A percentile compares a stretch with the other conserved stretches of the same genome.
Evolutionary conservation across 345 rosid species (phyloP).

Genomic region (Erodium maritimum): DNA sequence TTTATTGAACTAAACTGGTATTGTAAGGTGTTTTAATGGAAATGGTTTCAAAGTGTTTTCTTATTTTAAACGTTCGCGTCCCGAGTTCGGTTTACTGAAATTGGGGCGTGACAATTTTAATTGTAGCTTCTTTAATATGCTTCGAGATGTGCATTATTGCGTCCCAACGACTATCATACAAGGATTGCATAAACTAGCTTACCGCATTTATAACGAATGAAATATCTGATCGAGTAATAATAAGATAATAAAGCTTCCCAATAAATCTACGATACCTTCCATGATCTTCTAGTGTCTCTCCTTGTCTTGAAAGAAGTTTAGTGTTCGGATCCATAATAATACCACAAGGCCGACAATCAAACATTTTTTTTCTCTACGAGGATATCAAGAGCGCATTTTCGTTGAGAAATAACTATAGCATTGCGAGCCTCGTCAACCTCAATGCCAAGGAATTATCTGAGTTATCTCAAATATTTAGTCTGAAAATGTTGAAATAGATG

Average conservation of each 20-base stretch:
- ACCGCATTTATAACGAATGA: too few species aligned
- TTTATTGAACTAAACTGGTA: too few species aligned
- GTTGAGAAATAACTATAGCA: not conserved
- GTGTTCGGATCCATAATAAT: not conserved
- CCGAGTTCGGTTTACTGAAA: too few species aligned
- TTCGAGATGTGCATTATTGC: too few species aligned
- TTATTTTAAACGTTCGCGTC: too few species aligned
- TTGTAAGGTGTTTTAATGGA: too few species aligned
- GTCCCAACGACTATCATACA: too few species aligned
- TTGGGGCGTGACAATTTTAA: too few species aligned
- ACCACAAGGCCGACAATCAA: not conserved
- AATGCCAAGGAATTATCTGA: not conserved
- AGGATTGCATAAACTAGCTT: too few species aligned
- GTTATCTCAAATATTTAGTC: not conserved
- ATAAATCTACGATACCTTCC: not conserved
- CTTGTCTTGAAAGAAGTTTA: not conserved
- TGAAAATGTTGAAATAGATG: not conserved
- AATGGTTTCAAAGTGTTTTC: too few species aligned
- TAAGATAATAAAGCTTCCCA: not conserved
- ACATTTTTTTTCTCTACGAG: not conserved
- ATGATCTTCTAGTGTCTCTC: not conserved
- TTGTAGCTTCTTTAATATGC: not conserved
- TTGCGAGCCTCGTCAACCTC: not conserved
- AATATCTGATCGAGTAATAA: too few species aligned
- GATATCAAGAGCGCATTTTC: not conserved